Base-by-base conservation (phyloP, 202 grass and related monocot genomes). In the Carex arenaria region DNA sequence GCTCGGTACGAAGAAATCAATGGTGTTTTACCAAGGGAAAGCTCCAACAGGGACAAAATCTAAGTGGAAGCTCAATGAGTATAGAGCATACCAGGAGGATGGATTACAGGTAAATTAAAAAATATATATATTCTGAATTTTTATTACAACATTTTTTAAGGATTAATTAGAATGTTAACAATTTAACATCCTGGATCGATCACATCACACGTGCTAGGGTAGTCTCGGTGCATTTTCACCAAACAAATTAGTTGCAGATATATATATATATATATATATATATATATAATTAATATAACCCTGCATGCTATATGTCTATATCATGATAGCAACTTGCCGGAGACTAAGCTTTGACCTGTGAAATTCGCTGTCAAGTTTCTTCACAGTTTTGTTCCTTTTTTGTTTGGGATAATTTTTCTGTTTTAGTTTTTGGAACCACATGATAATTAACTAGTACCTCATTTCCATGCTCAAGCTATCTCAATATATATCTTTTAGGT, bases 21-120 rank as follows among this genome's bases (percentile, higher is more conserved):
- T 97, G 94, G 94, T 97, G 64, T 97, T 97, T 88, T 97, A 97
- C 89, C 45, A 60, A 36, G 91, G 94, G 22, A 86, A 80, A 85
- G 89, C 91, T 64, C 94, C 89, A 64, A 69, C 80, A 11, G 91
- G 91, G 45, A 80, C 55, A 22, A 97, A 92, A 84, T 94, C 94
- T 81, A 43, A 18, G 34, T 97, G 94, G 94, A 97, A 97, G 72
- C 89, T 97, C 79, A 94, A 97, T 69, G 91, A 94, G 79, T 97
- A 97, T 77, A 92, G 88, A 65, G 86, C 91, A 22, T 75, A 91
- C 71, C 85, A 94, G 30, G 82, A 92, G 68, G 38, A 74, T 13
- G 28, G 19, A 38, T 74, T 68, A 19, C 68, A 67, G 85, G 85
- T 87, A 87, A 49, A 49, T 1, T 12, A 3, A 3, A 12, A 87